Base-by-base conservation (phyloP, 164 flowering plant genomes). In the Amborella trichopoda region DNA sequence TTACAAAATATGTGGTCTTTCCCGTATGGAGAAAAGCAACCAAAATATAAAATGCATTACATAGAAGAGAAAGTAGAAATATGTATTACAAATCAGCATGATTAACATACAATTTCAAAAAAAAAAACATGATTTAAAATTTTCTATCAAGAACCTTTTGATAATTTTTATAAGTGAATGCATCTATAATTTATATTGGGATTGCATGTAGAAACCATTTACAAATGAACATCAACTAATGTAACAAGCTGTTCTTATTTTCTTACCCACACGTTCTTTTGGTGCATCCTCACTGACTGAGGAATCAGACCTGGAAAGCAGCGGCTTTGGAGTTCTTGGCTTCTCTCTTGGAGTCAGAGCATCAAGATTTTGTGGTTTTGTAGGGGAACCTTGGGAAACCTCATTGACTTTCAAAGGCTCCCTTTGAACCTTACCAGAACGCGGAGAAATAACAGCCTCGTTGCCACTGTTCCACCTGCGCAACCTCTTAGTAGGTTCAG, bases 381-480 rank as follows among this genome's bases (percentile, higher is more conserved):
- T 28, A 34, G 45, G 43, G n/a, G 46, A 43, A 5, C 11, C 22
- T 27, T 44, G 44, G 14, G 61, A 27, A 22, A 28, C 50, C 5
- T 57, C 44, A 3, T 32, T 3, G 12, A 43, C 14, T 21, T 43
- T 43, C 20, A 40, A 21, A n/a, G 44, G 20, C n/a, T 43, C 46
- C 26, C 13, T 24, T 4, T 43, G 26, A 26, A 43, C 26, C 20
- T 22, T 38, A 38, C 20, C 14, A 16, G 41, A 22, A 16, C 41
- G 16, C 20, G 41, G 6, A 38, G 41, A 9, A 38, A 22, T 38
- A 16, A n/a, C 46, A 21, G 3, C 12, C 26, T 21, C 46, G 12
- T 17, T 19, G 22, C 44, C 55, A 50, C 34, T 23, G n/a, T 57
- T 50, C 55, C 50, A 50, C 26, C 48, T 43, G 10, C 55, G 53